Evolutionary conservation across 176 grass and related monocot genomes (phyloP).

Genomic region (Eleusine coracana): DNA sequence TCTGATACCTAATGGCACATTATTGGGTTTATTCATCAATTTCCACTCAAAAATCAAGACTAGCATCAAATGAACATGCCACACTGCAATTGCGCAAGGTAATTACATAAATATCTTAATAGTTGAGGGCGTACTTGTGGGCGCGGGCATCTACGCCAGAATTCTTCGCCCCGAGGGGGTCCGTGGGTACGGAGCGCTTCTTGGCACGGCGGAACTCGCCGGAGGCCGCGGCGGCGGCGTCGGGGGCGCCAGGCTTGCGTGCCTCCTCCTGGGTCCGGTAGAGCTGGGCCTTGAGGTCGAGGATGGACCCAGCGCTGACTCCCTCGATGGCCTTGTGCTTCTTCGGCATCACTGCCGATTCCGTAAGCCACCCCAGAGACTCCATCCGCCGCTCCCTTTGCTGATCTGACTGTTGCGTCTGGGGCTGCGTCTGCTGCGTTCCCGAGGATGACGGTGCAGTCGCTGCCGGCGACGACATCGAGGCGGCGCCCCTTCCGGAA

Average conservation of each 20-base stretch:
- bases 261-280: conserved; percentile 87
- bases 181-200: conserved; percentile 47
- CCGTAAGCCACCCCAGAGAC: conserved; percentile 96
- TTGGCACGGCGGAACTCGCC: conserved; percentile 74
- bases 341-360: conserved; percentile 95
- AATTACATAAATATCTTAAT: not conserved
- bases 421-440: not conserved
- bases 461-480: conserved; percentile 46
- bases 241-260: conserved; percentile 57
- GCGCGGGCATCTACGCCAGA: conserved; percentile 70
- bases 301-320: conserved; percentile 85
- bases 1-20: not conserved
- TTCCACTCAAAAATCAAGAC: not conserved
- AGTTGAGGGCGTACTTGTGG: conserved; percentile 51
- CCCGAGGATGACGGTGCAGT: conserved; percentile 18
- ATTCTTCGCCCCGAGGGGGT: conserved; percentile 77
- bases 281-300: conserved; percentile 94
- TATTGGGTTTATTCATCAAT: not conserved
- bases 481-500: not conserved
- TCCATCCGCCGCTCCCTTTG: conserved; percentile 65
- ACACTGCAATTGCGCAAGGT: not conserved
- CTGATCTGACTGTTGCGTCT: conserved; percentile 4
- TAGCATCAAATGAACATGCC: conserved; percentile 2
- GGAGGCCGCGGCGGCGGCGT: conserved; percentile 34
- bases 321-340: conserved; percentile 98